Evolutionary conservation across 352 stramenopile species (phyloP).

Genomic region (Phytopythium kandeliae): DNA sequence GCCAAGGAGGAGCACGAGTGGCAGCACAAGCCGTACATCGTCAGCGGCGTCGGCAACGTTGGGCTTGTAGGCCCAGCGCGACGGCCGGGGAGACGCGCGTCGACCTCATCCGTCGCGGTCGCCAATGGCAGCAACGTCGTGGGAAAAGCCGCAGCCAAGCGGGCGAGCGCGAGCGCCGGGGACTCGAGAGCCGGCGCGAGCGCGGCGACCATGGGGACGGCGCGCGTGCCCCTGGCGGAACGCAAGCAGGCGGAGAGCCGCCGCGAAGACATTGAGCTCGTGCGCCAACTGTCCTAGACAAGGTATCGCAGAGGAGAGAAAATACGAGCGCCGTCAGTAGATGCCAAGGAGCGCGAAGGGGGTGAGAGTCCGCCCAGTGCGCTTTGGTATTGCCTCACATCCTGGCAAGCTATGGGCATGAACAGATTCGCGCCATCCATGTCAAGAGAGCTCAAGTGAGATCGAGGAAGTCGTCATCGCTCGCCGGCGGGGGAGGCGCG

Average conservation of each 20-base stretch:
- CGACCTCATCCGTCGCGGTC: slow-evolving; percentile 3
- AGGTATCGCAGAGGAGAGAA: too few relatives aligned
- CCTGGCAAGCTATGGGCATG: neutral
- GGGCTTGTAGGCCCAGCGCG: slow-evolving; percentile 23
- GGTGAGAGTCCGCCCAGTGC: neutral
- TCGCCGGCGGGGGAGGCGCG: slow-evolving; percentile 14
- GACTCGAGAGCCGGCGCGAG: slow-evolving; percentile 6
- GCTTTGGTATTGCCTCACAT: neutral
- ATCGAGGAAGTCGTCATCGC: slow-evolving; percentile 65
- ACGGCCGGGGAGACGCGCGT: slow-evolving; percentile 10
- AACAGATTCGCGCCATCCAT: too few relatives aligned
- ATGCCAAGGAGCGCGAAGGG: neutral
- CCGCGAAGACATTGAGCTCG: slow-evolving; percentile 51
- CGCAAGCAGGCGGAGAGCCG: slow-evolving; percentile 35
- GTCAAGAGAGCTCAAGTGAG: slow-evolving; percentile 67
- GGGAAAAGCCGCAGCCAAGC: slow-evolving; percentile 16
- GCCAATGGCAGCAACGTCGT: slow-evolving; percentile 5
- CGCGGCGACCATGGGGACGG: neutral
- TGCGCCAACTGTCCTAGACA: slow-evolving; percentile 32
- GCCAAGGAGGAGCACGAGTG: slow-evolving; percentile 19
- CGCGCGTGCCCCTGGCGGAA: slow-evolving; percentile 15
- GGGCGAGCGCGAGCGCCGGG: slow-evolving; percentile 8
- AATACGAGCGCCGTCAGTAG: neutral
- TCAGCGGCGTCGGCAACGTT: slow-evolving; percentile 53
- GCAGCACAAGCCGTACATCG: slow-evolving; percentile 25